These are phyloP conservation scores for Aspergillus sp. DNA, from an alignment of 2,329 filamentous ascomycete species.

Conservation along the genomic window DNA sequence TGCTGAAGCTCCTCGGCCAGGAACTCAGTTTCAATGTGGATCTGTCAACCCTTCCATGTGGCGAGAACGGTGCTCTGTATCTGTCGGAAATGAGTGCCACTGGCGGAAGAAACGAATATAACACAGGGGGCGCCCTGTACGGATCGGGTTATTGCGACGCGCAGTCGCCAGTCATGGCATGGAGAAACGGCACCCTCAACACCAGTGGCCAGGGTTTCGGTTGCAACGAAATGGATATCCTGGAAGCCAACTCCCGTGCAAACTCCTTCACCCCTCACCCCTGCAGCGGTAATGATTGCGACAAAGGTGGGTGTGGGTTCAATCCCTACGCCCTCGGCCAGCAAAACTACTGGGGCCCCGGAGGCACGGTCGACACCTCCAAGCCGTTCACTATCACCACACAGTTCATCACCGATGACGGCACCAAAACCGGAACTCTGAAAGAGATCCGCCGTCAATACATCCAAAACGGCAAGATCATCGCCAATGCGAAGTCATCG, in stretches of 20 bases:
- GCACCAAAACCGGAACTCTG: background rate
- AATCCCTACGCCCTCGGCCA: background rate
- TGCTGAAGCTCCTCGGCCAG: background rate
- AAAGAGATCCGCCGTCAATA: background rate
- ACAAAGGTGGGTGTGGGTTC: background rate
- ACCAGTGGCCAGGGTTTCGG: background rate
- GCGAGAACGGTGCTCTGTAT: background rate
- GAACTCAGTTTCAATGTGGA: background rate
- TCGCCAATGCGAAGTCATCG: background rate
- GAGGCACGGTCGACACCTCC: background rate
- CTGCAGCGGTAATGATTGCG: background rate
- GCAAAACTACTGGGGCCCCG: background rate
- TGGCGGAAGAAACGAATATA: background rate
- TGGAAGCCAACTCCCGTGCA: background rate
- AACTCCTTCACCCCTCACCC: background rate
- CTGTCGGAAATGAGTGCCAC: background rate
- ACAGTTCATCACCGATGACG: background rate
- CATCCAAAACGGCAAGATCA: background rate
- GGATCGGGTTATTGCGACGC: background rate
- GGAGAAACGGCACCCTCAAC: background rate
- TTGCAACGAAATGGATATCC: background rate
- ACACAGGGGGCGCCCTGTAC: background rate
- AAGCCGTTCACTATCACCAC: constrained; percentile 1
- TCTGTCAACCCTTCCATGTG: background rate
- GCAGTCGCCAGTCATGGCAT: background rate